A percentile compares a stretch with the other conserved stretches of the same genome.
These are phyloP conservation scores for Staphylotrichum tortipilum DNA, from an alignment of 495 filamentous ascomycete genomes.

Conservation along the genomic window DNA sequence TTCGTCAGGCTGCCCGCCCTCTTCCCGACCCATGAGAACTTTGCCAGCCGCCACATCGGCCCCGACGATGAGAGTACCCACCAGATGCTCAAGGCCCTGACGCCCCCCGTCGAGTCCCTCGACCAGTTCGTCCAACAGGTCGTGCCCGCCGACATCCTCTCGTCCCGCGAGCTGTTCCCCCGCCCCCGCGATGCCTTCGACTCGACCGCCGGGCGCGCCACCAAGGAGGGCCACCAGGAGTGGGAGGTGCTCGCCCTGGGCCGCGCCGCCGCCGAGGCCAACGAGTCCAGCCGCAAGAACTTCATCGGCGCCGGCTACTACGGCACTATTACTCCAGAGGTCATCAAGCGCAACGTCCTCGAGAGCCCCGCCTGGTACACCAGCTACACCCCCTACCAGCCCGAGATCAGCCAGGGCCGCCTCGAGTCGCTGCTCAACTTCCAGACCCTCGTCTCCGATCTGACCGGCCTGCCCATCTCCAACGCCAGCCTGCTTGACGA, in stretches of 20 bases:
- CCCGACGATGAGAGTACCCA: slow-evolving; percentile 63
- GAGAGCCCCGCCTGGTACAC: slow-evolving; percentile 98
- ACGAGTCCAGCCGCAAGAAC: slow-evolving; percentile 53
- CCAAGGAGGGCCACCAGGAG: slow-evolving; percentile 25
- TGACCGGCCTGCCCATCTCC: slow-evolving; percentile 81
- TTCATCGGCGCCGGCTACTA: slow-evolving; percentile 90
- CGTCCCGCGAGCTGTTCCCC: slow-evolving; percentile 40
- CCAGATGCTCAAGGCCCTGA: slow-evolving; percentile 74
- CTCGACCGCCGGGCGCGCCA: background rate
- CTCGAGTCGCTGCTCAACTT: slow-evolving; percentile 94
- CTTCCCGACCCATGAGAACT: slow-evolving; percentile 45
- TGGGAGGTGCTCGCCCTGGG: slow-evolving; percentile 33
- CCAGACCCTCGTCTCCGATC: slow-evolving; percentile 86
- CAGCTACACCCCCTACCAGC: slow-evolving; percentile 97
- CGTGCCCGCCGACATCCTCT: slow-evolving; percentile 75
- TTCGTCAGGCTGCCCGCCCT: slow-evolving; percentile 13
- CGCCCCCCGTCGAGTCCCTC: slow-evolving; percentile 62
- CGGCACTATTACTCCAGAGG: slow-evolving; percentile 74
- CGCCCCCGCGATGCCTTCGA: slow-evolving; percentile 13
- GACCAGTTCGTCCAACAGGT: slow-evolving; percentile 90
- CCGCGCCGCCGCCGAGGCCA: slow-evolving; percentile 54
- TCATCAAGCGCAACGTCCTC: slow-evolving; percentile 89
- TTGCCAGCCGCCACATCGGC: slow-evolving; percentile 86
- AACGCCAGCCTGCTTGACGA: slow-evolving; percentile 95
- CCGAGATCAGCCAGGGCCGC: slow-evolving; percentile 93